A percentile compares a stretch with the other conserved stretches of the same genome.
Evolutionary conservation across 2,329 filamentous ascomycete genomes (phyloP).

Genomic region (Apiospora kogelbergensis): DNA sequence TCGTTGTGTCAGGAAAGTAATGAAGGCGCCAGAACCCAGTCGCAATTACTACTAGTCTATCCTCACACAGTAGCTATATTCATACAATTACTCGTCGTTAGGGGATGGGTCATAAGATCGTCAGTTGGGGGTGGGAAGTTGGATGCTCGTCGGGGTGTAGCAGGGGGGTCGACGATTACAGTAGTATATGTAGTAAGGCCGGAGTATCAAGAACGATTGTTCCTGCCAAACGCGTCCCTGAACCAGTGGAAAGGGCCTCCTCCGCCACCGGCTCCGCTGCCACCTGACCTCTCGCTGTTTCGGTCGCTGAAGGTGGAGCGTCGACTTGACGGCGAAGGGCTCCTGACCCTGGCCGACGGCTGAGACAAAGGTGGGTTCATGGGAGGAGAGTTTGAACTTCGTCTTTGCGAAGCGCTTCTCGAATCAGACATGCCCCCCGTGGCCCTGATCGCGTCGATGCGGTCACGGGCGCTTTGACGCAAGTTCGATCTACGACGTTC

Average conservation of each 20-base stretch:
- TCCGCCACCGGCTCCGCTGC: conserved; percentile 33
- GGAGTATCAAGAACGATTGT: conserved; percentile 14
- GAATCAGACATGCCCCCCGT: conserved; percentile 17
- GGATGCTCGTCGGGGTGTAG: not conserved
- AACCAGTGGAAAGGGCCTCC: conserved; percentile 46
- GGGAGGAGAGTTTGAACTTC: conserved; percentile 28
- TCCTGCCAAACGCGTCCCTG: conserved; percentile 38
- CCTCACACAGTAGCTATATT: not conserved
- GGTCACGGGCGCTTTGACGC: conserved; percentile 20
- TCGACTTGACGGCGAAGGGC: conserved; percentile 26
- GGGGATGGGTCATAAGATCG: not conserved
- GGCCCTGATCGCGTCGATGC: conserved; percentile 22
- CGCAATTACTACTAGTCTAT: conserved; percentile 1
- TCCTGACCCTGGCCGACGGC: conserved; percentile 23
- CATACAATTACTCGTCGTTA: conserved; percentile 2
- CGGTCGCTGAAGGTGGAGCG: conserved; percentile 29
- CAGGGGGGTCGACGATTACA: not conserved
- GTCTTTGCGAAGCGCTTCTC: conserved; percentile 16
- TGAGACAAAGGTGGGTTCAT: conserved; percentile 19
- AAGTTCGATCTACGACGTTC: conserved; percentile 24
- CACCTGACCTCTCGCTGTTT: conserved; percentile 10
- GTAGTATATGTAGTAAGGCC: not conserved
- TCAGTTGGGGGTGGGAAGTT: not conserved
- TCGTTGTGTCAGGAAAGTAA: not conserved
- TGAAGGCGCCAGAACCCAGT: not conserved